Evolutionary conservation across 139 green algal genomes (phyloP).

Genomic region (Coelastrella sp.): DNA sequence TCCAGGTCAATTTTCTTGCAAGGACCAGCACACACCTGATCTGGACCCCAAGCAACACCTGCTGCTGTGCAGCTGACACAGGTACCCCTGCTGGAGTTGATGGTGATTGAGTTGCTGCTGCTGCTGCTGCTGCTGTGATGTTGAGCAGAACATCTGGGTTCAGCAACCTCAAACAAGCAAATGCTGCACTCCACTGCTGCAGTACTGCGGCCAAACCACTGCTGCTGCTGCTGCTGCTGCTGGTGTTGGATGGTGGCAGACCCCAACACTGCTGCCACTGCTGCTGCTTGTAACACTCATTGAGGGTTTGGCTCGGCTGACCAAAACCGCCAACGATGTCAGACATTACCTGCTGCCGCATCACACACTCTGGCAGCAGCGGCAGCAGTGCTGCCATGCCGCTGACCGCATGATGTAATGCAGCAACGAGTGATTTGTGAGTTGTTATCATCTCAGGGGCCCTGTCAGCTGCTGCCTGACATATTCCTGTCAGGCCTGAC

Average conservation of each 20-base stretch:
- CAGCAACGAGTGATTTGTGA: neutral
- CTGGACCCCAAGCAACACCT: neutral
- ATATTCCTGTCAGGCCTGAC: neutral
- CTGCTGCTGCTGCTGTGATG: slow-evolving; percentile 14
- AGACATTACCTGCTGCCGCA: neutral
- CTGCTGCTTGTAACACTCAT: neutral
- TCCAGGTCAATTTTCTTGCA: slow-evolving; percentile 16
- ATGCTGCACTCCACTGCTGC: neutral
- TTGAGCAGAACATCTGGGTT: neutral
- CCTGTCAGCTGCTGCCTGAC: slow-evolving; percentile 9
- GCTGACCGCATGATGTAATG: neutral
- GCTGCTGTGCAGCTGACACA: slow-evolving; percentile 5
- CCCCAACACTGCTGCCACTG: slow-evolving; percentile 1
- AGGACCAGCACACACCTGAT: slow-evolving; percentile 20
- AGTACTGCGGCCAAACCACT: neutral
- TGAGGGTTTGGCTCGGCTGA: neutral
- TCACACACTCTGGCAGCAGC: neutral
- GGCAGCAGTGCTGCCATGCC: slow-evolving; percentile 15
- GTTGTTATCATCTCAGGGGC: neutral
- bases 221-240: slow-evolving; percentile 23
- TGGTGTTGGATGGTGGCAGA: neutral
- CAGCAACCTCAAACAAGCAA: slow-evolving; percentile 3
- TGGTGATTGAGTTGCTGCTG: neutral
- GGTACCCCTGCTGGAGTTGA: neutral
- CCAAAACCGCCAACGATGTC: neutral